Evolutionary conservation across 139 green algal species (phyloP).

Genomic region (Chlamydomonas applanata): DNA sequence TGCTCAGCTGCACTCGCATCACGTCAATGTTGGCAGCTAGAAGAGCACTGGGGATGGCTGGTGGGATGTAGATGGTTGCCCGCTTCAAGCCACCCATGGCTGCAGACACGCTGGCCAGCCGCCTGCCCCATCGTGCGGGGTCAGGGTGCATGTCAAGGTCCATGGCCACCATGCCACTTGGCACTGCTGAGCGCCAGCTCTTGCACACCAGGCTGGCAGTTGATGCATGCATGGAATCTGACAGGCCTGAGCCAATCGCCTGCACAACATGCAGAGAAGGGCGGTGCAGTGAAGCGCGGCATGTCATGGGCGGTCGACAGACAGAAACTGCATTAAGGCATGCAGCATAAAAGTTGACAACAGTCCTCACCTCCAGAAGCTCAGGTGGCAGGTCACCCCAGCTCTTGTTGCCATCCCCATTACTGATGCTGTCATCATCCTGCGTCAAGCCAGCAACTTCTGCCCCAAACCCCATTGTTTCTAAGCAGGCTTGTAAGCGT

Average conservation of each 20-base stretch:
- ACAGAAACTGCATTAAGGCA: no score
- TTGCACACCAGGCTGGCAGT: constrained; percentile 19
- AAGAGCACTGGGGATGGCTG: not conserved
- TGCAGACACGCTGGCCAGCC: not conserved
- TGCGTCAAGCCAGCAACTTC: no score
- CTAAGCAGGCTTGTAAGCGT: no score
- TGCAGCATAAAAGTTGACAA: not conserved
- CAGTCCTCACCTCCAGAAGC: constrained; percentile 9
- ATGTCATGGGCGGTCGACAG: no score
- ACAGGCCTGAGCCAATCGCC: constrained; percentile 9
- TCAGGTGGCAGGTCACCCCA: constrained; percentile 14
- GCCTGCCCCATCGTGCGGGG: not conserved
- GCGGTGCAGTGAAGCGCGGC: no score
- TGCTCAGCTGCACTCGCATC: constrained; percentile 4
- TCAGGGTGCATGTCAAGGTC: constrained; percentile 28
- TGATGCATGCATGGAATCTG: constrained; percentile 6
- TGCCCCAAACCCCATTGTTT: no score
- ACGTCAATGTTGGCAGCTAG: constrained; percentile 9
- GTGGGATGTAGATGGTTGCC: not conserved
- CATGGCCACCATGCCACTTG: constrained; percentile 13
- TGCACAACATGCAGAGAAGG: no score
- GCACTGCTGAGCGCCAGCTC: constrained; percentile 4
- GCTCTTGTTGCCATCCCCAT: not conserved
- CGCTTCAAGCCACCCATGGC: not conserved
- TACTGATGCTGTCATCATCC: not conserved